Conservation (phyloP, 2,329 filamentous ascomycete species). For the Phoma sp. region DNA sequence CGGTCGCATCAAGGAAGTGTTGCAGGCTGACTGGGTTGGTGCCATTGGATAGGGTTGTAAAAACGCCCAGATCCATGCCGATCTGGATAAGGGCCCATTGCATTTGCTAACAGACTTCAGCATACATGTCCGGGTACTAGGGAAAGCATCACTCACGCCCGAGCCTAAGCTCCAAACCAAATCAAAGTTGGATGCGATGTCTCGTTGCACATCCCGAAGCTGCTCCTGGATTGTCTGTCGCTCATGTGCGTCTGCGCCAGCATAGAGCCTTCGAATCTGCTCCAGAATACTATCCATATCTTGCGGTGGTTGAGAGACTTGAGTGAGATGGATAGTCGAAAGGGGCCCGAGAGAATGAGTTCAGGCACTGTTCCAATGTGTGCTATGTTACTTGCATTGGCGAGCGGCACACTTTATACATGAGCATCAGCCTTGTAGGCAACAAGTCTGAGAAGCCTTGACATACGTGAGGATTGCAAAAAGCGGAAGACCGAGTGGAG, state of each 20-base stretch:
- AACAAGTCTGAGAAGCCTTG: background rate
- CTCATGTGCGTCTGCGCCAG: constrained; percentile 22
- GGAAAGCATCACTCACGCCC: constrained; percentile 13
- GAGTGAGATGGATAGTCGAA: background rate
- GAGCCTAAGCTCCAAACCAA: constrained; percentile 23
- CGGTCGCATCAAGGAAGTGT: constrained; percentile 28
- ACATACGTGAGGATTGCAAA: background rate
- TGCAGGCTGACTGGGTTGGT: constrained; percentile 16
- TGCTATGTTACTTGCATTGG: background rate
- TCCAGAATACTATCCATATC: constrained; percentile 32
- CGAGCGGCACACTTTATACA: background rate
- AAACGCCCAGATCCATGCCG: constrained; percentile 27
- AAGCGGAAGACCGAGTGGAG: background rate
- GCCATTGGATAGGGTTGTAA: constrained; percentile 23
- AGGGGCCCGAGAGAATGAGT: background rate
- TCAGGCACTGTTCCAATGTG: background rate
- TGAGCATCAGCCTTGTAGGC: background rate
- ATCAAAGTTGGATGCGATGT: constrained; percentile 36
- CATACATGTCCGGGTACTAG: background rate
- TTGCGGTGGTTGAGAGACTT: background rate
- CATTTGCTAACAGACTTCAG: constrained; percentile 18
- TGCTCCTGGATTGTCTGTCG: constrained; percentile 32
- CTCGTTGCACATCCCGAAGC: constrained; percentile 34
- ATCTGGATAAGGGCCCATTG: constrained; percentile 33
- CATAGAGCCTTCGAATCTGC: constrained; percentile 30